Conservation (phyloP, 495 filamentous ascomycete genomes). For the Acidomyces sp. region DNA sequence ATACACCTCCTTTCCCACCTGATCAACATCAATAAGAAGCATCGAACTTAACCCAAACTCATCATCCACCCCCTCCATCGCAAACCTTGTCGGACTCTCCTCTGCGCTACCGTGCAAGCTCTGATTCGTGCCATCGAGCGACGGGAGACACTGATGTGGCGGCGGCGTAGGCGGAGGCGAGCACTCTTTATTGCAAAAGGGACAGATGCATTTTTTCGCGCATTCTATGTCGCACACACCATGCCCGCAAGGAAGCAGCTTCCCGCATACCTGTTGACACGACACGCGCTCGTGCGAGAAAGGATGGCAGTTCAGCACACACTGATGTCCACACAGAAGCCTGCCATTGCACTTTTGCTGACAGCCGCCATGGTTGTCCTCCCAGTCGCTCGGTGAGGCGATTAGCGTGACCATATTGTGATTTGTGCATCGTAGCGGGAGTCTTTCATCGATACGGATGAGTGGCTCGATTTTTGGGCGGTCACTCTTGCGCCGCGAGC, state of each 20-base stretch:
- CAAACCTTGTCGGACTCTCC: too few relatives aligned
- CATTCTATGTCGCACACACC: constrained; percentile 17
- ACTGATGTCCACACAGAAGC: constrained; percentile 37
- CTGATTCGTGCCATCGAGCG: too few relatives aligned
- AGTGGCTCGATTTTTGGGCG: constrained; percentile 8
- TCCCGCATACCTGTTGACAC: constrained; percentile 21
- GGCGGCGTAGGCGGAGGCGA: background rate
- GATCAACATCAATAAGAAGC: too few relatives aligned
- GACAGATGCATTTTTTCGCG: constrained; percentile 20
- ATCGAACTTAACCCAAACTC: too few relatives aligned
- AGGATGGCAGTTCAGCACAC: constrained; percentile 37
- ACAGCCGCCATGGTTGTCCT: constrained; percentile 47
- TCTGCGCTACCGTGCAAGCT: too few relatives aligned
- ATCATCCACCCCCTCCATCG: too few relatives aligned
- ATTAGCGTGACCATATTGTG: constrained; percentile 29
- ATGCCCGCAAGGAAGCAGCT: constrained; percentile 18
- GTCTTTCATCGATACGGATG: constrained; percentile 7
- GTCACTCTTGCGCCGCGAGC: constrained; percentile 14
- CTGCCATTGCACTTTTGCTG: constrained; percentile 34
- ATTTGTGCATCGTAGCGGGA: constrained; percentile 23
- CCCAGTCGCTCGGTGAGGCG: constrained; percentile 37
- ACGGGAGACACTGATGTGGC: too few relatives aligned
- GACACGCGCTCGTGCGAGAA: constrained; percentile 16
- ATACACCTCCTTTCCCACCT: too few relatives aligned
- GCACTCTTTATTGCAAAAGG: constrained; percentile 8